phyloP scores from a whole-genome alignment of 441 rosid genomes.

The Dalechampia spathulata region DNA sequence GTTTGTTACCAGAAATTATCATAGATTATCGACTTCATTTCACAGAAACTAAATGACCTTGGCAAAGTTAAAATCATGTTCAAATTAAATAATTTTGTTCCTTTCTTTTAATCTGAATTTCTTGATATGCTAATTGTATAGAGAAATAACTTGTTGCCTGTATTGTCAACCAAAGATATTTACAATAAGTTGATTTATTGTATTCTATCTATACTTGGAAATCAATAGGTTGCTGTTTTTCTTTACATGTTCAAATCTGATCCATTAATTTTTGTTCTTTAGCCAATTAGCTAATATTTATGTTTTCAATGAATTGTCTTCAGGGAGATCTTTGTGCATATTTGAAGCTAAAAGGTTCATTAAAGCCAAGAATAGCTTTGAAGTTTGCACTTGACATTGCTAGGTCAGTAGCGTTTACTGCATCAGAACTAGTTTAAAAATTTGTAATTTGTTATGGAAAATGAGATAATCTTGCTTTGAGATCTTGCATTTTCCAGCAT shows the following conservation, averaged over 20 bases:
- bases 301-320: slow-evolving; percentile 5
- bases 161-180: too few species aligned
- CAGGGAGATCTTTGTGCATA: slow-evolving; percentile 79
- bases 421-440: neutral
- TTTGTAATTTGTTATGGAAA: neutral
- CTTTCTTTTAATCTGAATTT: too few species aligned
- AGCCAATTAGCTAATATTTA: neutral
- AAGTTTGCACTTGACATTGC: slow-evolving; percentile 78
- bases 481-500: neutral
- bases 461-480: neutral
- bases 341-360: slow-evolving; percentile 48
- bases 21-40: too few species aligned
- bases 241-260: neutral
- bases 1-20: too few species aligned
- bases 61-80: too few species aligned
- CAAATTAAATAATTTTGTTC: too few species aligned
- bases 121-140: too few species aligned
- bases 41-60: too few species aligned
- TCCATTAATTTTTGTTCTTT: neutral
- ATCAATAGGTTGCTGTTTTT: too few species aligned
- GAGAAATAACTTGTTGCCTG: too few species aligned
- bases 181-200: too few species aligned
- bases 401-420: slow-evolving; percentile 32
- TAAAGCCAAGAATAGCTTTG: slow-evolving; percentile 51
- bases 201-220: too few species aligned